A percentile compares a stretch with the other conserved stretches of the same genome.
phyloP scores from a whole-genome alignment of 352 stramenopile species.

The Phytopythium cucurbitacearum region DNA sequence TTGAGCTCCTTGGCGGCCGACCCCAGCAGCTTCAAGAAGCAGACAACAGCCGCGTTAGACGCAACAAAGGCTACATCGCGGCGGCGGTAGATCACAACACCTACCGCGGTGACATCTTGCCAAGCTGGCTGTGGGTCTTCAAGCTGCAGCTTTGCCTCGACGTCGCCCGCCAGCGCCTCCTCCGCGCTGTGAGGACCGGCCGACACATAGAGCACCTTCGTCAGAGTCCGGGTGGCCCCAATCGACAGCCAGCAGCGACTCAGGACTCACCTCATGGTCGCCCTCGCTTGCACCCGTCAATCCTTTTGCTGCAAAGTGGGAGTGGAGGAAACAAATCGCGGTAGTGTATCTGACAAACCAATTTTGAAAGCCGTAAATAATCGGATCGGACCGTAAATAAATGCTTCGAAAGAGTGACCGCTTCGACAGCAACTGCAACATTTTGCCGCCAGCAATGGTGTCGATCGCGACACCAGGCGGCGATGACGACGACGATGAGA shows the following conservation, averaged over 20 bases:
- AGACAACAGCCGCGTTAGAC: background rate
- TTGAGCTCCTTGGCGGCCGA: slow-evolving; percentile 72
- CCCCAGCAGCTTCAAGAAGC: slow-evolving; percentile 40
- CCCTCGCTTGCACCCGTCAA: background rate
- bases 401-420: background rate
- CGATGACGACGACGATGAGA: slow-evolving; percentile 22
- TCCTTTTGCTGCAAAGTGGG: background rate
- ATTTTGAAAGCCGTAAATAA: background rate
- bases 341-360: background rate
- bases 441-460: background rate
- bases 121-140: background rate
- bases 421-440: background rate
- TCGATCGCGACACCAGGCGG: background rate
- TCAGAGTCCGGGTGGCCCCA: too few relatives aligned
- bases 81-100: background rate
- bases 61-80: background rate
- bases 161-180: background rate
- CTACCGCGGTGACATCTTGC: slow-evolving; percentile 4
- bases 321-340: background rate
- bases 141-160: slow-evolving; percentile 2
- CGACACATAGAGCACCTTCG: background rate
- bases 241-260: too few relatives aligned
- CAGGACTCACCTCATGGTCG: background rate
- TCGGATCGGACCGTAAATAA: background rate
- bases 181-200: background rate